Conservation (phyloP, 805 yeast genomes). For the Wickerhamiella lipophila region DNA sequence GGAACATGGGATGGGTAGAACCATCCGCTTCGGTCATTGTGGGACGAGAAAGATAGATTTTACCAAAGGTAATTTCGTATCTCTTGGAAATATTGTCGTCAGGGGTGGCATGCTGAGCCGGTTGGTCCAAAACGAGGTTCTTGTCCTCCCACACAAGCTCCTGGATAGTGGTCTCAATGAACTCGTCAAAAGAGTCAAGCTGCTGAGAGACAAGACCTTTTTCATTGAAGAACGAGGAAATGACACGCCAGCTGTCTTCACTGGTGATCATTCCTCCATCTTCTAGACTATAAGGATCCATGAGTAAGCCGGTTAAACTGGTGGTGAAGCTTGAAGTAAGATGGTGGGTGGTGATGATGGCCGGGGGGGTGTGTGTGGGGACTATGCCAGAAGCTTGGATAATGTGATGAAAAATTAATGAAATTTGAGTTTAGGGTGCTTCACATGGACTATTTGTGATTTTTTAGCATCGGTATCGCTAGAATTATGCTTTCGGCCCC, state of each 20-base stretch:
- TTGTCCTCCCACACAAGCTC: slow-evolving; percentile 94
- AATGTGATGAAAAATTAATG: no score
- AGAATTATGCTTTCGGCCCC: no score
- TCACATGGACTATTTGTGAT: no score
- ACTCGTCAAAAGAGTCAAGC: slow-evolving; percentile 95
- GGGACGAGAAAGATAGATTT: slow-evolving; percentile 90
- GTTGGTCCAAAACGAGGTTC: slow-evolving; percentile 86
- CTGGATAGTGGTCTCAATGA: slow-evolving; percentile 90
- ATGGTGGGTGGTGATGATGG: not conserved
- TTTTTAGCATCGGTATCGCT: no score
- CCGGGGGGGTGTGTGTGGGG: no score
- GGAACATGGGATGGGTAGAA: slow-evolving; percentile 96
- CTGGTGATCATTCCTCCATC: slow-evolving; percentile 70
- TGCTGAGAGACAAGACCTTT: slow-evolving; percentile 97
- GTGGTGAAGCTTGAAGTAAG: not conserved
- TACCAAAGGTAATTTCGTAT: slow-evolving; percentile 95
- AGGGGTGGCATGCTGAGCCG: slow-evolving; percentile 93
- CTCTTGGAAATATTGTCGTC: slow-evolving; percentile 81
- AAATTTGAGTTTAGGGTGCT: no score
- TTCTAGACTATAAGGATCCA: slow-evolving; percentile 43
- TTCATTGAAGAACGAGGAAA: slow-evolving; percentile 88
- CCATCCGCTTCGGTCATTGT: slow-evolving; percentile 99
- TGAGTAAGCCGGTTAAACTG: not conserved
- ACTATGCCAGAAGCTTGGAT: no score
- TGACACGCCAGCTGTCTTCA: slow-evolving; percentile 99